phyloP scores from a whole-genome alignment of 2,329 filamentous ascomycete species.

The Biscogniauxia marginata region DNA sequence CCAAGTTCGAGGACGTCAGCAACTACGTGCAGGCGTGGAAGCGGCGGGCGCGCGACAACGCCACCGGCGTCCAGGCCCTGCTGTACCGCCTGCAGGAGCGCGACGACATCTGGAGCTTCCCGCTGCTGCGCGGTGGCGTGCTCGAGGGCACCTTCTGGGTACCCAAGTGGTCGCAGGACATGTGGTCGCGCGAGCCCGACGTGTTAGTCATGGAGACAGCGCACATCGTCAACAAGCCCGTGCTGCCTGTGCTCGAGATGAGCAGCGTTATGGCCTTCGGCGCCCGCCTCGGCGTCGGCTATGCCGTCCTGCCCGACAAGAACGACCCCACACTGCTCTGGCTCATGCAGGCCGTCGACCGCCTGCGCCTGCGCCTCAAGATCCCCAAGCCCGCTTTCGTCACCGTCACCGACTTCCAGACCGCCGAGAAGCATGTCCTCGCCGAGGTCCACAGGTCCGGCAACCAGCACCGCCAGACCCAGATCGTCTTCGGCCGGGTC shows the following conservation, averaged over 20 bases:
- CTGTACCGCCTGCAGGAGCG: slow-evolving; percentile 26
- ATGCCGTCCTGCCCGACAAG: slow-evolving; percentile 29
- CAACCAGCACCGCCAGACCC: slow-evolving; percentile 14
- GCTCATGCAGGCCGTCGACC: slow-evolving; percentile 26
- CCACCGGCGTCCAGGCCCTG: slow-evolving; percentile 28
- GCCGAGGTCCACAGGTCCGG: slow-evolving; percentile 24
- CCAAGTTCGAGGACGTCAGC: slow-evolving; percentile 27
- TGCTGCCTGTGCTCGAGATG: slow-evolving; percentile 30
- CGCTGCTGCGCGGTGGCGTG: slow-evolving; percentile 22
- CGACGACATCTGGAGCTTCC: slow-evolving; percentile 27
- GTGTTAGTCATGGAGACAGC: slow-evolving; percentile 28
- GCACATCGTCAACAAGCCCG: slow-evolving; percentile 25
- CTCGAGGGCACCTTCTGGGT: slow-evolving; percentile 29
- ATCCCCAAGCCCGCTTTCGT: slow-evolving; percentile 24
- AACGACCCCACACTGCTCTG: slow-evolving; percentile 27
- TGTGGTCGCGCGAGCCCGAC: slow-evolving; percentile 29
- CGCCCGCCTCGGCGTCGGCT: slow-evolving; percentile 25
- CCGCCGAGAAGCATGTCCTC: slow-evolving; percentile 26
- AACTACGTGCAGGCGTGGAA: slow-evolving; percentile 29
- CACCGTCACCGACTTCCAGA: slow-evolving; percentile 29
- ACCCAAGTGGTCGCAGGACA: slow-evolving; percentile 25
- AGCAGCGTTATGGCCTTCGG: slow-evolving; percentile 26
- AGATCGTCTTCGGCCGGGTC: slow-evolving; percentile 24
- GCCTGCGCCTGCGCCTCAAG: slow-evolving; percentile 24
- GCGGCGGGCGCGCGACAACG: slow-evolving; percentile 27